Conservation (phyloP, 2,329 filamentous ascomycete genomes). For the Penicillium sp. region DNA sequence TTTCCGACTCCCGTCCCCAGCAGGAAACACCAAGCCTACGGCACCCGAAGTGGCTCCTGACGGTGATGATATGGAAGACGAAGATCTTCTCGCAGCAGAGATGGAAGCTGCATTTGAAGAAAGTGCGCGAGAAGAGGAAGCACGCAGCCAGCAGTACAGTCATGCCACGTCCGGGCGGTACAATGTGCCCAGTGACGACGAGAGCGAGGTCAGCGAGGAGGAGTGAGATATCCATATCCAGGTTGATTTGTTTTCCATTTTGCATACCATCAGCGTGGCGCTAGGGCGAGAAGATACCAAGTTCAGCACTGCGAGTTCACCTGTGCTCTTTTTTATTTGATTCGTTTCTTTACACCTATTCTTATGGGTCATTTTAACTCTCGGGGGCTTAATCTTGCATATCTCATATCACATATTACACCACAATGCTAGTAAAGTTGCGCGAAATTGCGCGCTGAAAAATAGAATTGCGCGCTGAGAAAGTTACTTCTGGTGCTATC, state of each 20-base stretch:
- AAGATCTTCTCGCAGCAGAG: constrained; percentile 54
- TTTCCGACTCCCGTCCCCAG: constrained; percentile 37
- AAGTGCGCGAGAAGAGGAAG: constrained; percentile 40
- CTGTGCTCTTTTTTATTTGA: not conserved
- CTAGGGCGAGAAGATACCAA: constrained; percentile 16
- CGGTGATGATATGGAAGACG: constrained; percentile 38
- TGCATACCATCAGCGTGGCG: constrained; percentile 19
- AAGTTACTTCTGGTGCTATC: too few species aligned
- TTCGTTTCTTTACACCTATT: not conserved
- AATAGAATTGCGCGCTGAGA: too few species aligned
- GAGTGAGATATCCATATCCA: constrained; percentile 41
- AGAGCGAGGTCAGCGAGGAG: constrained; percentile 64
- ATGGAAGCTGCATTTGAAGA: constrained; percentile 52
- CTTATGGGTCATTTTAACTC: not conserved
- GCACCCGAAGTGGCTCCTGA: constrained; percentile 6
- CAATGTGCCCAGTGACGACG: constrained; percentile 45
- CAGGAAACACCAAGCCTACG: constrained; percentile 19
- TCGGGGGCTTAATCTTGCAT: not conserved
- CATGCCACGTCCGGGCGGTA: constrained; percentile 30
- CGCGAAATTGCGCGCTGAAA: too few species aligned
- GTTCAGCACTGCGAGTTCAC: not conserved
- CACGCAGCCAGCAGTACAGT: constrained; percentile 32
- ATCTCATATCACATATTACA: not conserved
- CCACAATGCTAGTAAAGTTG: too few species aligned
- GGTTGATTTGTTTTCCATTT: not conserved